phyloP scores from a whole-genome alignment of 2,329 filamentous ascomycete species.

The Harringtonia lauricola region DNA sequence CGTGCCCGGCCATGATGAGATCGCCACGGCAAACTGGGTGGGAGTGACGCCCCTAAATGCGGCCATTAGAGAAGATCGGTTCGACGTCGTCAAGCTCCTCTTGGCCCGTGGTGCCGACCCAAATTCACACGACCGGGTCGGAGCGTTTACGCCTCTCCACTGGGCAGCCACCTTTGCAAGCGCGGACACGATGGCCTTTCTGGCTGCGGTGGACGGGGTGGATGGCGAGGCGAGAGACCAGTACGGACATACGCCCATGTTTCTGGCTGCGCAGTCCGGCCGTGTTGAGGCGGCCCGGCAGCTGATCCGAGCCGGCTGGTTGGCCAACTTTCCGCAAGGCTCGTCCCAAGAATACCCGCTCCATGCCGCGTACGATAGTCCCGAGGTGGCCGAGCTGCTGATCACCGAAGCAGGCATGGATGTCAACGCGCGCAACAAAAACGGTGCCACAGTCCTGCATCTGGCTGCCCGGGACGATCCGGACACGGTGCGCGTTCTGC shows the following conservation, averaged over 20 bases:
- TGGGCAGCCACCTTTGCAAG: neutral
- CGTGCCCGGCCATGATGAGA: too few relatives aligned
- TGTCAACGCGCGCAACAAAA: neutral
- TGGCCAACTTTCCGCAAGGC: neutral
- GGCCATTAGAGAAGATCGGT: too few relatives aligned
- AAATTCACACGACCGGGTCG: neutral
- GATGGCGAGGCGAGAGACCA: neutral
- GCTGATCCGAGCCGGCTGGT: neutral
- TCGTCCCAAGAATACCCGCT: neutral
- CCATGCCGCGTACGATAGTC: neutral
- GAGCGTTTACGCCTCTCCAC: neutral
- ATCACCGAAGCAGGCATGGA: neutral
- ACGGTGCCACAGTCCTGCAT: neutral
- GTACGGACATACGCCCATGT: neutral
- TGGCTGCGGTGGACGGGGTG: neutral
- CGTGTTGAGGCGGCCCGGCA: neutral
- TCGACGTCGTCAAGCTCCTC: neutral
- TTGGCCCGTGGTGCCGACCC: neutral
- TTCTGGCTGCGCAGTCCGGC: neutral
- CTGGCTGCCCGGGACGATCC: neutral
- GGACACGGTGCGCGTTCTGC: neutral
- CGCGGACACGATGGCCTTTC: neutral
- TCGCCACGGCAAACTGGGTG: too few relatives aligned
- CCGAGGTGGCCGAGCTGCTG: neutral
- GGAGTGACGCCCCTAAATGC: too few relatives aligned